Evolutionary conservation across 2,329 filamentous ascomycete genomes (phyloP), one percentile per base, ranked within the genome.

Genomic region (Cladorrhinum sp.): DNA sequence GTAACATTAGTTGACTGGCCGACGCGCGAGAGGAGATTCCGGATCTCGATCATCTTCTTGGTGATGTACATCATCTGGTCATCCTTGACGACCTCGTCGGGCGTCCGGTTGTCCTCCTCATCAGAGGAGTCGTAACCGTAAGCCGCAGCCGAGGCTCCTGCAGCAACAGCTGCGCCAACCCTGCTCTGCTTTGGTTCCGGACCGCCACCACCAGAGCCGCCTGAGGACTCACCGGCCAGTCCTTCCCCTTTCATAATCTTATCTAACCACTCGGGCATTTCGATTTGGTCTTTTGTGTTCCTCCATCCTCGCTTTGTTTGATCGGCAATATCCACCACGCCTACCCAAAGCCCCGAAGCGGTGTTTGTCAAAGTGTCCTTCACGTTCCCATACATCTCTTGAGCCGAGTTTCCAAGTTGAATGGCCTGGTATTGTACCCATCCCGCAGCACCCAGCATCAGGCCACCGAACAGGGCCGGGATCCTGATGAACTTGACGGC

Each of bases 41-140:
- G 84, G 60, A 99, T 98, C 79, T 99, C 95, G 71, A 99, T 99
- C 95, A 99, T 99, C 78, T 98, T 98, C 79, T 95, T 94, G 1
- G 96, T 99, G 71, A 99, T 80, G 67, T 97, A 82, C 95, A 99
- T 99, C 94, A 99, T 99, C 75, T 99, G 95, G 73, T 99, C 95
- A 70, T 99, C 95, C 69, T 87, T 86, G 18, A 92, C 91, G 54
- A 83, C 81, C 70, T 90, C 86, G 59, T 88, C 85, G 20, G 78
- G 80, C 8, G 81, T 79, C 59, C 86, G 80, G 3, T 80, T 75
- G 65, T 88, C 85, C 36, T 94, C 86, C 36, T 89, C 86, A 42
- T 80, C 76, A 1, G 86, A 84, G 60, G 88, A 81, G 21, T 91
- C 87, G 69, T 93, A 89, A 39, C 89, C 91, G 72, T 96, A 92